phyloP scores from a whole-genome alignment of 2,329 filamentous ascomycete species.

The Bipolaris cookei region DNA sequence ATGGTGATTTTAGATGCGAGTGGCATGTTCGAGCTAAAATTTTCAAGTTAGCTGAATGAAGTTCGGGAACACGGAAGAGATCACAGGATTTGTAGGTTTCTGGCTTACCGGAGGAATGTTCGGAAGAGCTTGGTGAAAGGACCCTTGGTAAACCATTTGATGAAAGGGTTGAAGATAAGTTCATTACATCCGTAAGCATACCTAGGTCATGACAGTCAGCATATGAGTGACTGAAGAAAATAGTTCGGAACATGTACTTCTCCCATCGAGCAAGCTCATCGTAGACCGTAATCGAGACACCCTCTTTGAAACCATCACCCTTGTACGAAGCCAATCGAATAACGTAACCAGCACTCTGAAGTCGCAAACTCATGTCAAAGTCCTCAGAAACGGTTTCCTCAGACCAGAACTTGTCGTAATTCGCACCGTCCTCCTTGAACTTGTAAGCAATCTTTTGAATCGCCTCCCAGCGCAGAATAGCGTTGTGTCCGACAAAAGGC shows the following conservation, averaged over 20 bases:
- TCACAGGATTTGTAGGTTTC: too few relatives aligned
- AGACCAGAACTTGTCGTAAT: slow-evolving; percentile 73
- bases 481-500: slow-evolving; percentile 80
- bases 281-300: slow-evolving; percentile 74
- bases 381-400: slow-evolving; percentile 79
- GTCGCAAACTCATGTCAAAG: slow-evolving; percentile 75
- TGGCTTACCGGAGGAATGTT: slow-evolving; percentile 57
- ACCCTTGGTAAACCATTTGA: slow-evolving; percentile 65
- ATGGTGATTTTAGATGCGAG: slow-evolving; percentile 74
- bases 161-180: slow-evolving; percentile 71
- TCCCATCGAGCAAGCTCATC: slow-evolving; percentile 76
- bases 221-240: not conserved
- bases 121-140: slow-evolving; percentile 71
- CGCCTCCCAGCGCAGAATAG: slow-evolving; percentile 73
- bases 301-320: slow-evolving; percentile 73
- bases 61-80: not conserved
- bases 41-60: not conserved
- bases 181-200: slow-evolving; percentile 74
- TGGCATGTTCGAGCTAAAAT: slow-evolving; percentile 60
- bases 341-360: slow-evolving; percentile 71
- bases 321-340: slow-evolving; percentile 74
- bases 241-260: slow-evolving; percentile 52
- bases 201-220: slow-evolving; percentile 17
- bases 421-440: slow-evolving; percentile 37
- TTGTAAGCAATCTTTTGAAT: slow-evolving; percentile 61